Base-by-base conservation (phyloP, 148 eudicot genomes). In the Chenopodium quinoa region DNA sequence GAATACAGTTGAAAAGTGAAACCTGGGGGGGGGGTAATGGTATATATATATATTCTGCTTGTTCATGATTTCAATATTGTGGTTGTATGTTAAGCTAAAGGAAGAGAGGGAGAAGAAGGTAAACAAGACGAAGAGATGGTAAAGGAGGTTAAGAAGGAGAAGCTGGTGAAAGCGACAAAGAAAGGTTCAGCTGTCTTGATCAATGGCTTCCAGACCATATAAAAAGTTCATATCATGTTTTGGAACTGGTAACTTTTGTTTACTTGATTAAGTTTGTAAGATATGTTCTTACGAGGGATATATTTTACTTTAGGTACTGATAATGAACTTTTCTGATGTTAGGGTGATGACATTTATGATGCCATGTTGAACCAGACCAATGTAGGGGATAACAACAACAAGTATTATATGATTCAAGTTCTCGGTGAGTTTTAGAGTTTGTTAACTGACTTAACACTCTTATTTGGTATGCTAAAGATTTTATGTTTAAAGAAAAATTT, bases 301-400 rank as follows among this genome's bases (percentile, higher is more conserved):
- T 34, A 34, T 34, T 34, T 34, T 34, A 34, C 5, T 47, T 44
- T 27, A 58, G 27, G 44, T 56, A 22, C 58, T 84, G 23, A 50
- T 78, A 79, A 66, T 56, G 23, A 4, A 48, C 34, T 74, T 1
- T 64, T 23, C 68, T 71, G 81, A 40, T 83, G 79, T 82, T 48
- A 96, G 99, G 98, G 91, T 27, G 90, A 86, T 89, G 98, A 84
- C 44, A 90, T 92, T 64, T 96, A 96, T 84, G 99, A 96, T 91
- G 98, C 99, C 81, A 96, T 90, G 91, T 85, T 96, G 91, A 96
- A 96, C 85, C 99, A 96, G 92, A 96, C 97, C 80, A 96, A 96
- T 89, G 93, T 96, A 60, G 95, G 98, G 78, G 89, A 90, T 47
- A 96, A 96, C 88, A 96, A 92, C 82, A 96, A 96, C 91, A 96